Evolutionary conservation across 768 basidiomycete genomes (phyloP).

Genomic region (Lentinula sp.): DNA sequence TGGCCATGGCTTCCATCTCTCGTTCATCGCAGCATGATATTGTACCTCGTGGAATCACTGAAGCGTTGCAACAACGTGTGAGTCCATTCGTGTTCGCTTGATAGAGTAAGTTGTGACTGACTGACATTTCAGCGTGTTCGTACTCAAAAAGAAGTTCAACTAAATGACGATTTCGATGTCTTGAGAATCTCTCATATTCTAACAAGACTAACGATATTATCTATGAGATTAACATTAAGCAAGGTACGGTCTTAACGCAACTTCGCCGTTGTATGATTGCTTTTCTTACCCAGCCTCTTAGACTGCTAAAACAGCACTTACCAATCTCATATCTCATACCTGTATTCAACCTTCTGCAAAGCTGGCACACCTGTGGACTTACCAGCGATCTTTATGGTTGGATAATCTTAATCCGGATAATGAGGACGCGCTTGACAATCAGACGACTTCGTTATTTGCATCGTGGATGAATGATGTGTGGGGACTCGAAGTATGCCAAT

Average conservation of each 20-base stretch:
- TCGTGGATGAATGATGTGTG: conserved; percentile 2
- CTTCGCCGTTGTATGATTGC: background rate
- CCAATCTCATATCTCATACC: background rate
- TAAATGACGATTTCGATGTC: background rate
- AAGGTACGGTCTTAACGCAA: background rate
- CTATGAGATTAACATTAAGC: background rate
- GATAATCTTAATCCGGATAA: background rate
- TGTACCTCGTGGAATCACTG: conserved; percentile 5
- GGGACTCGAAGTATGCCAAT: background rate
- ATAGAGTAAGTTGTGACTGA: background rate
- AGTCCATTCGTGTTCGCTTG: background rate
- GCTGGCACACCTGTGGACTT: background rate
- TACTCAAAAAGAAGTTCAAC: background rate
- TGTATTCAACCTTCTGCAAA: background rate
- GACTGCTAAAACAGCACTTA: background rate
- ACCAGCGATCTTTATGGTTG: background rate
- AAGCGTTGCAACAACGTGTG: conserved; percentile 20
- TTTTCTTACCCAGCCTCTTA: background rate
- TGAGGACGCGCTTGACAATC: background rate
- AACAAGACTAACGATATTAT: background rate
- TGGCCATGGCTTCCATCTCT: conserved; percentile 30
- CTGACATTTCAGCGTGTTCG: background rate
- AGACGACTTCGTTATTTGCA: background rate
- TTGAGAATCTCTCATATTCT: background rate
- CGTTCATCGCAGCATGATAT: background rate